Base-by-base conservation (phyloP, 139 green algal genomes). In the Closterium sp. region DNA sequence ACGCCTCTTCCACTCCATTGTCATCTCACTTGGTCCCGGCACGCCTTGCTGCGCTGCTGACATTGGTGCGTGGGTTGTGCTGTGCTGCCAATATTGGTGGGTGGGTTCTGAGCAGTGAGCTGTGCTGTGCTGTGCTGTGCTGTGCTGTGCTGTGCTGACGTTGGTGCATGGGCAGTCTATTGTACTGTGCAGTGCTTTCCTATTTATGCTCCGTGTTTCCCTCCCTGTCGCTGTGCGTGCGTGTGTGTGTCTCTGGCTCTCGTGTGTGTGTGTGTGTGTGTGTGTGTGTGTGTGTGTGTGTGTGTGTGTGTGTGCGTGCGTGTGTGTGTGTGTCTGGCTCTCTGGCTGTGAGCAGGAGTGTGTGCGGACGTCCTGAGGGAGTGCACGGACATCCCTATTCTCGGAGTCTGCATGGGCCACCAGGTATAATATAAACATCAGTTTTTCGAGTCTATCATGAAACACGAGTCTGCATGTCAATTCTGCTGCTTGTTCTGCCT, bases 391-490 rank as follows among this genome's bases (percentile, higher is more conserved):
- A 89, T 98, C 2, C 98, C 98, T 4, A 95, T 99, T 0, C 96
- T 99, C 27, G 98, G 98, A 21, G 98, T 99, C 21, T 99, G 98
- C 95, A 95, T 99, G 85, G 98, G 98, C 7, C 97, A 99, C 91
- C 92, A 94, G 91, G 88, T 94, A 70, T n/a, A 50, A 31, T 7
- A n/a, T n/a, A n/a, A n/a, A n/a, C n/a, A n/a, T n/a, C n/a, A n/a
- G n/a, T n/a, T n/a, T n/a, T n/a, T n/a, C n/a, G n/a, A n/a, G n/a
- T n/a, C n/a, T n/a, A n/a, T n/a, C n/a, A n/a, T n/a, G n/a, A n/a
- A n/a, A n/a, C n/a, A n/a, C n/a, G n/a, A n/a, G n/a, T n/a, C n/a
- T n/a, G n/a, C n/a, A n/a, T n/a, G n/a, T n/a, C n/a, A n/a, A n/a
- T n/a, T n/a, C n/a, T n/a, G n/a, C n/a, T n/a, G n/a, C n/a, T n/a